phyloP scores from a whole-genome alignment of 2,329 filamentous ascomycete genomes.

The Penicillium vulpinum region DNA sequence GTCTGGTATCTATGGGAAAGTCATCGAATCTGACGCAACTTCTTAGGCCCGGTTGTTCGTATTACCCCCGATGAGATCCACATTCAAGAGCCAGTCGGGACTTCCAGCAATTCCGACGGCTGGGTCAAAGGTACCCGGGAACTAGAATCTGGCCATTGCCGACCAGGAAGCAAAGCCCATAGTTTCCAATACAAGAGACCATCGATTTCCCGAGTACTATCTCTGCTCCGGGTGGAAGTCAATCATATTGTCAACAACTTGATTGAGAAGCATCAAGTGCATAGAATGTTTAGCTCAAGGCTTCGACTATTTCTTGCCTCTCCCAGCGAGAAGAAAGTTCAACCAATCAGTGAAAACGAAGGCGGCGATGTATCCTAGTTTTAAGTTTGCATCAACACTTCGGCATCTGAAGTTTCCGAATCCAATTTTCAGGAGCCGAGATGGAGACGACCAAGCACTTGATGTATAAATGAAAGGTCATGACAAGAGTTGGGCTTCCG shows the following conservation, averaged over 20 bases:
- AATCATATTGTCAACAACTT: conserved; percentile 16
- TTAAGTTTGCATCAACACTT: background rate
- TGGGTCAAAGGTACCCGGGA: conserved; percentile 20
- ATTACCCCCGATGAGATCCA: conserved; percentile 26
- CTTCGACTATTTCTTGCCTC: background rate
- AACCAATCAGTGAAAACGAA: conserved; percentile 7
- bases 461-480: background rate
- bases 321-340: background rate
- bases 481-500: background rate
- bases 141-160: background rate
- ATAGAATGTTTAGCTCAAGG: conserved; percentile 9
- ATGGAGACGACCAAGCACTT: background rate
- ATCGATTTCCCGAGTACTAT: conserved; percentile 17
- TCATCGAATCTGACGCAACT: background rate
- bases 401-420: background rate
- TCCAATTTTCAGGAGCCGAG: background rate
- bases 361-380: conserved; percentile 3
- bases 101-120: conserved; percentile 9
- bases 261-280: conserved; percentile 15
- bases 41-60: conserved; percentile 22
- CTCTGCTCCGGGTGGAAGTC: conserved; percentile 18
- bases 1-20: background rate
- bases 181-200: conserved; percentile 15
- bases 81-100: conserved; percentile 17
- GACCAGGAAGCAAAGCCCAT: background rate